Evolutionary conservation across 805 yeast genomes (phyloP).

Genomic region (Ogataea siamensis): DNA sequence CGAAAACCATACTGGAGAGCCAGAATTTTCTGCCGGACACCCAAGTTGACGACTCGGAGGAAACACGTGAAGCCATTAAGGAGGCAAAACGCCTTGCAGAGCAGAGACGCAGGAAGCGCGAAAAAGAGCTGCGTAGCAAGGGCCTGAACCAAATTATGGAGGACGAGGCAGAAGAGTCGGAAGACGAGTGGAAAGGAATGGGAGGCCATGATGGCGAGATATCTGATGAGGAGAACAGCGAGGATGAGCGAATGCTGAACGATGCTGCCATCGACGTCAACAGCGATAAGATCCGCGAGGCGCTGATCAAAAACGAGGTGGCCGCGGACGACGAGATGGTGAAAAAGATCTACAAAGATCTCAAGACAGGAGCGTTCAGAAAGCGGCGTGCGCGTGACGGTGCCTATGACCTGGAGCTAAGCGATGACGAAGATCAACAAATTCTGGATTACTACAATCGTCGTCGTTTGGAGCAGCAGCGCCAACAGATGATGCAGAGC

Average conservation of each 20-base stretch:
- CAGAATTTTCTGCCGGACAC: constrained; percentile 33
- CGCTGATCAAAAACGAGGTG: constrained; percentile 58
- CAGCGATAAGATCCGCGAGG: constrained; percentile 55
- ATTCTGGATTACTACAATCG: constrained; percentile 37
- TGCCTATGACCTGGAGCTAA: constrained; percentile 59
- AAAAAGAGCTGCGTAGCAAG: constrained; percentile 51
- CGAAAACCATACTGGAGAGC: constrained; percentile 23
- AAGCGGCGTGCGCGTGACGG: constrained; percentile 52
- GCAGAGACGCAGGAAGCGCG: constrained; percentile 32
- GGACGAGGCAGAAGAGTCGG: constrained; percentile 85
- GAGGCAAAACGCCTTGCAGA: constrained; percentile 26
- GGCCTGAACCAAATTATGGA: constrained; percentile 65
- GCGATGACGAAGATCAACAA: constrained; percentile 73
- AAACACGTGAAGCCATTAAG: constrained; percentile 3
- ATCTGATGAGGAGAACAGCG: constrained; percentile 63
- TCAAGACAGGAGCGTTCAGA: constrained; percentile 68
- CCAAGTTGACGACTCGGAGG: constrained; percentile 30
- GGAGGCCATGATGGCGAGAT: constrained; percentile 70
- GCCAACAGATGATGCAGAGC: constrained; percentile 44
- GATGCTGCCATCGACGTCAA: constrained; percentile 59
- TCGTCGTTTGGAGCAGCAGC: constrained; percentile 43
- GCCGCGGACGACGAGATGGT: constrained; percentile 62
- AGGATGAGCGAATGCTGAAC: constrained; percentile 76
- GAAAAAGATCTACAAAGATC: constrained; percentile 64
- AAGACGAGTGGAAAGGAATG: constrained; percentile 82